Evolutionary conservation across 441 rosid genomes (phyloP), one percentile per base, ranked within the genome.

Genomic region (Populus hybrid): DNA sequence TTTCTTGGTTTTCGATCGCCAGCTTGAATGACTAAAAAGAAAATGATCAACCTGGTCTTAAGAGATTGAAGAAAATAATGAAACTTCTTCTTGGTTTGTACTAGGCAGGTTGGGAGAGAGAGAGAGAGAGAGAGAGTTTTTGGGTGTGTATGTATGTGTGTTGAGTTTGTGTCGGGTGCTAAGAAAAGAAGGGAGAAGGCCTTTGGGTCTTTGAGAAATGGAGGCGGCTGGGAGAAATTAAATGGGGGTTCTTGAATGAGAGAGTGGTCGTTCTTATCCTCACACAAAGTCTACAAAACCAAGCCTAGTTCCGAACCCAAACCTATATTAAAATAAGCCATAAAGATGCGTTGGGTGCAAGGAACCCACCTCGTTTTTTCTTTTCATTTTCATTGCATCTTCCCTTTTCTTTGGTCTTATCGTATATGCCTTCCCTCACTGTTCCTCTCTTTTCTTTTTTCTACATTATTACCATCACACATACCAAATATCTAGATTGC

Each of bases 1-100:
- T 82, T 40, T 92, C 96, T 59, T 93, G 98, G 81, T 91, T 91
- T 26, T 93, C 98, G 84, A 95, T 93, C 81, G 97, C 97, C 99
- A 93, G 88, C 77, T 88, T 89, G 84, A 82, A 75, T 67, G 69
- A 38, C 75, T 24, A 35, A 12, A 61, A 38, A 23, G 70, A 63
- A 72, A 67, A 71, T 53, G 74, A 76, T 78, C 73, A 36, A 28
- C 70, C 69, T 74, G 32, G 76, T n/a, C 53, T 50, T n/a, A 38
- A 32, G 74, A 69, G 34, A 30, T 59, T 8, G 75, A 69, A 83
- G 75, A 81, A 53, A 53, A 53, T 53, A 18, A 18, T 16, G n/a
- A 53, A 18, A 53, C n/a, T 53, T 30, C 18, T 4, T 53, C 16
- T 3, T 69, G 78, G 78, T 20, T 40, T 3, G 53, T 72, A 64